Conservation (phyloP, 73 alveolate genomes). For the Paramecium biaurelia region DNA sequence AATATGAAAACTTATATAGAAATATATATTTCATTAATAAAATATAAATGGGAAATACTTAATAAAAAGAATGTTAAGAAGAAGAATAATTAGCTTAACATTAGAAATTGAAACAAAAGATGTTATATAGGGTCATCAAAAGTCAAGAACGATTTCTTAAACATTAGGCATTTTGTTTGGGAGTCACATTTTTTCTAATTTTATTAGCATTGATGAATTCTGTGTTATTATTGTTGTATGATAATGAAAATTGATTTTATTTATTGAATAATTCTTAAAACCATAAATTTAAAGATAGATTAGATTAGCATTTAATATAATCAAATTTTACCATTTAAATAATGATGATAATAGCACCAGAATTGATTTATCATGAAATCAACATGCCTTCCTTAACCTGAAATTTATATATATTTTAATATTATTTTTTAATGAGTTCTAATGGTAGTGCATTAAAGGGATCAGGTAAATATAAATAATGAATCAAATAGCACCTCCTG, state of each 20-base stretch:
- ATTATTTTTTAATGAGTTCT: neutral
- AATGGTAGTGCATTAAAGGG: neutral
- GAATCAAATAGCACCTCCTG: neutral
- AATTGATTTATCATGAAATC: conserved; percentile 26
- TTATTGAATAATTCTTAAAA: neutral
- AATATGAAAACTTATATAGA: neutral
- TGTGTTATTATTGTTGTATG: neutral
- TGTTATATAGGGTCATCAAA: neutral
- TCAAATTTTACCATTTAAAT: neutral
- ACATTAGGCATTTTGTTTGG: neutral
- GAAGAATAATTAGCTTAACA: neutral
- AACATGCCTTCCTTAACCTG: conserved; percentile 45
- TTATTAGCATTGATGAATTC: neutral
- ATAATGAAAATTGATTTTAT: neutral
- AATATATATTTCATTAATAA: neutral
- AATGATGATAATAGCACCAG: conserved; percentile 19
- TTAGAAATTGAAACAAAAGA: neutral
- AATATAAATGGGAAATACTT: neutral
- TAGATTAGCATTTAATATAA: neutral
- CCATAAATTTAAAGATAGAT: neutral
- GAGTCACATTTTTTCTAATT: neutral
- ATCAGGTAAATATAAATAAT: neutral
- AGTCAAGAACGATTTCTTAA: neutral
- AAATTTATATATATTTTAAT: neutral
- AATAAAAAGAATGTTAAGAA: neutral